A percentile compares a stretch with the other conserved stretches of the same genome.
Conservation (phyloP, 768 basidiomycete genomes). For the Trametes maxima region DNA sequence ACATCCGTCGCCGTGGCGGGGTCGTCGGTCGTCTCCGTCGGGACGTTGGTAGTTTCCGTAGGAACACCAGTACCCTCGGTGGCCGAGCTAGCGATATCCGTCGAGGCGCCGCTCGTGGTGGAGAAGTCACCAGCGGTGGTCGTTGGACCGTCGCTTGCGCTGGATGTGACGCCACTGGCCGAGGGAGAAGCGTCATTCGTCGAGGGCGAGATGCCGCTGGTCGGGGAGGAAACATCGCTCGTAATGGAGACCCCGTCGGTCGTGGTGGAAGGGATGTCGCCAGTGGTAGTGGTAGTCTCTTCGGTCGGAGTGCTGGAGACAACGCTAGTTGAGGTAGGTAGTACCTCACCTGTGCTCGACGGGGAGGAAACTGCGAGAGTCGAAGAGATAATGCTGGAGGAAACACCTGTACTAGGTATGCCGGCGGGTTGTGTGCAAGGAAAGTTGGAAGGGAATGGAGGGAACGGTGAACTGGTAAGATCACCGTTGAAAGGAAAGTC, state of each 20-base stretch:
- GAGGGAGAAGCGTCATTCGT: background rate
- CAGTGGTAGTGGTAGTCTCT: background rate
- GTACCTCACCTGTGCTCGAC: background rate
- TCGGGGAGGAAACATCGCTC: background rate
- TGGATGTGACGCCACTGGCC: background rate
- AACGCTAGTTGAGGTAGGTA: background rate
- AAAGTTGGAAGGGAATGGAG: slow-evolving; percentile 8
- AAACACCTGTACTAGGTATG: background rate
- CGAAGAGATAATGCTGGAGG: background rate
- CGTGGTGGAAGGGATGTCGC: background rate
- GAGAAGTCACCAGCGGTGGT: background rate
- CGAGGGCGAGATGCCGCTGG: background rate
- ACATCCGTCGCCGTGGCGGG: background rate
- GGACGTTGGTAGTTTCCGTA: background rate
- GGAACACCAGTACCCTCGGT: background rate
- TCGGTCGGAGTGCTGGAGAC: background rate
- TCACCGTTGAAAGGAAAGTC: background rate
- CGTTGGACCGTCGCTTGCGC: background rate
- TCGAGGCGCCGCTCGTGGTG: background rate
- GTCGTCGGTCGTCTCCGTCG: background rate
- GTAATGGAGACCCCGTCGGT: background rate
- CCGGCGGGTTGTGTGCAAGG: background rate
- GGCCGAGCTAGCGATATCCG: background rate
- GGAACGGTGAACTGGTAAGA: slow-evolving; percentile 3
- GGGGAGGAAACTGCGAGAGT: background rate